Base-by-base conservation (phyloP, 352 stramenopile species). In the Pythium guiyangense region DNA sequence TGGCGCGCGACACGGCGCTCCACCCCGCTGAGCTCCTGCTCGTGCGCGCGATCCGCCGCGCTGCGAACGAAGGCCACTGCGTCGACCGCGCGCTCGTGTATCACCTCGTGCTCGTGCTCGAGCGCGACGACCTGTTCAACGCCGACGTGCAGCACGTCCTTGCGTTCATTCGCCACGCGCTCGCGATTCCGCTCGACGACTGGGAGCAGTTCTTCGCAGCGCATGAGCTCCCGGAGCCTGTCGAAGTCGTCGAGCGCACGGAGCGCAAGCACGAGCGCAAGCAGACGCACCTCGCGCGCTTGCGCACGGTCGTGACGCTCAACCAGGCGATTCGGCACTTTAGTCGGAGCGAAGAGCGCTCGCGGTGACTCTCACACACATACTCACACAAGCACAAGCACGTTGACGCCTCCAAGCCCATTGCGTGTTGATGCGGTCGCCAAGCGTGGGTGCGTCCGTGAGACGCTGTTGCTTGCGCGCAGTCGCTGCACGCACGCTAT, bases 11-110 rank as follows among this genome's bases (percentile, higher is more conserved):
- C 57, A 43, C 46, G 12, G 29, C 60, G 31, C 63, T 70, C 17
- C 76, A 81, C 20, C 63, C 79, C 10, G 77, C 79, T n/a, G 77
- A 88, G 51, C 22, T 67, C 15, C 86, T 92, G 51, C 45, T 86
- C 25, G 42, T 85, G 26, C 64, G 81, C 44, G 75, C 67, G 25
- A 78, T 90, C 47, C 71, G 77, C 18, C 62, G 53, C 12, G 55
- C 79, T 8, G 62, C 71, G 11, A 73, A 74, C 27, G 64, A 70
- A 26, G 79, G 81, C 12, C 71, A 71, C n/a, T 62, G 64, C 14
- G 77, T 92, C 54, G 54, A 66, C 27, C 37, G 57, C 18, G 59
- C 61, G 37, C 45, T 84, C 34, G 62, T 92, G 29, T 84, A 67
- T 35, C 54, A 66, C 17, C 44, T 90, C 11, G 61, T 88, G 8